Evolutionary conservation across 139 green algal species (phyloP), one percentile per base, ranked within the genome.

Genomic region (Pseudopediastrum boryanum): DNA sequence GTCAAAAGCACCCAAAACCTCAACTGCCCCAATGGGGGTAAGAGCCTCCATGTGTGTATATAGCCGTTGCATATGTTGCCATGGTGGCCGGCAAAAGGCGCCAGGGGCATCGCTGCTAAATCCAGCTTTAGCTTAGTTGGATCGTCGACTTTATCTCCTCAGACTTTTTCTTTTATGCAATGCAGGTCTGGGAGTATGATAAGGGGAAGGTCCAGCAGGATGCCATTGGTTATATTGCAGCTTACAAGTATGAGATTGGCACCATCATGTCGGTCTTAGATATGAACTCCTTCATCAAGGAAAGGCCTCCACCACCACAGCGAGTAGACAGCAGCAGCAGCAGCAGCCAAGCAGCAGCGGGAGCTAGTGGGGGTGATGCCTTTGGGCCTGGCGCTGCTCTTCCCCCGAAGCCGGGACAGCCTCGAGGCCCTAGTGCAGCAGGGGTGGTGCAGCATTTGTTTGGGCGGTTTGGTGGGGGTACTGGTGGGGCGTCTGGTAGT

Each of bases 141-240:
- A n/a, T n/a, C n/a, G n/a, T n/a, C n/a, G n/a, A n/a, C n/a, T n/a
- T n/a, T n/a, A n/a, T n/a, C n/a, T n/a, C n/a, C n/a, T n/a, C n/a
- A n/a, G n/a, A n/a, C 12, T n/a, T 0, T 69, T 43, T 31, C 35
- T 51, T 41, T 50, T 51, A 19, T 21, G 12, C 8, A 5, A 9
- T 41, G 51, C 87, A 95, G 89, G 92, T 95, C 36, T 96, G 88
- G 84, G 93, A 96, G 85, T 90, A 94, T 77, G 93, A 97, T 87
- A 93, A 89, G 71, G 94, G 91, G 75, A 83, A 95, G 74, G 85
- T 97, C 33, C 90, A 94, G 83, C 52, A 85, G 16, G 89, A 95
- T 52, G 92, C 90, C 1, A 66, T 93, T 68, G 83, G 89, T 23
- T 81, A 86, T 35, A 85, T 97, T n/a, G 78, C 73, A n/a, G 82